phyloP scores from a whole-genome alignment of 2,329 filamentous ascomycete species.

The Madurella mycetomatis region DNA sequence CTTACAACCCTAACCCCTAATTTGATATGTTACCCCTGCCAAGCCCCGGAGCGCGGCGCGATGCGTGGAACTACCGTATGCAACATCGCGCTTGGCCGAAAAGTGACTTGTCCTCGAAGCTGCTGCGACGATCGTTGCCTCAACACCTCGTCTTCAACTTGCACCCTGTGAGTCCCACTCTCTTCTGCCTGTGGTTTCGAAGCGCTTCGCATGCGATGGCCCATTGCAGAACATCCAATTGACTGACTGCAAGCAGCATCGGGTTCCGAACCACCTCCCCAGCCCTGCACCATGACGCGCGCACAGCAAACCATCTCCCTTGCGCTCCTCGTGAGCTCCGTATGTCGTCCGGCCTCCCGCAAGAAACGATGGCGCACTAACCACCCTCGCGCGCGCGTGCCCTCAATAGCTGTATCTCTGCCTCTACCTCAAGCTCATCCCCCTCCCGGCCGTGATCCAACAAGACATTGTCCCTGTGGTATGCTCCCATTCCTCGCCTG shows the following conservation, averaged over 20 bases:
- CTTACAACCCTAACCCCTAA: not conserved
- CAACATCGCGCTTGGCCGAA: not conserved
- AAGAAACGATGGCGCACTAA: not conserved
- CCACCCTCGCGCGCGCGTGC: conserved; percentile 8
- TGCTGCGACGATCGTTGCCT: not conserved
- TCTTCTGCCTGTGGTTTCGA: not conserved
- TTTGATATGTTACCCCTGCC: not conserved
- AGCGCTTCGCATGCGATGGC: not conserved
- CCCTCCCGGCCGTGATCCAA: conserved; percentile 72
- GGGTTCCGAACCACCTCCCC: not conserved
- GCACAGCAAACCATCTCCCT: conserved; percentile 89
- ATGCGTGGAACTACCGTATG: not conserved
- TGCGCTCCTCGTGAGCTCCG: conserved; percentile 80
- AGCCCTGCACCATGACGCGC: conserved; percentile 71
- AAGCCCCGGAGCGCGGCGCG: conserved; percentile 3
- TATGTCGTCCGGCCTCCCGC: conserved; percentile 42
- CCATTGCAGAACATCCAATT: not conserved
- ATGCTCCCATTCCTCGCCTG: conserved; percentile 37
- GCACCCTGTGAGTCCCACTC: not conserved
- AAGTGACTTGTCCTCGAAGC: conserved; percentile 11
- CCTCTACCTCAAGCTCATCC: conserved; percentile 77
- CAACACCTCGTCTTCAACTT: not conserved
- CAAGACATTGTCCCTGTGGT: conserved; percentile 86
- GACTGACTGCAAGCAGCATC: too few species aligned
- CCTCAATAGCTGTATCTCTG: conserved; percentile 73